Base-by-base conservation (phyloP, 352 stramenopile species). In the Blastocystis sp. region DNA sequence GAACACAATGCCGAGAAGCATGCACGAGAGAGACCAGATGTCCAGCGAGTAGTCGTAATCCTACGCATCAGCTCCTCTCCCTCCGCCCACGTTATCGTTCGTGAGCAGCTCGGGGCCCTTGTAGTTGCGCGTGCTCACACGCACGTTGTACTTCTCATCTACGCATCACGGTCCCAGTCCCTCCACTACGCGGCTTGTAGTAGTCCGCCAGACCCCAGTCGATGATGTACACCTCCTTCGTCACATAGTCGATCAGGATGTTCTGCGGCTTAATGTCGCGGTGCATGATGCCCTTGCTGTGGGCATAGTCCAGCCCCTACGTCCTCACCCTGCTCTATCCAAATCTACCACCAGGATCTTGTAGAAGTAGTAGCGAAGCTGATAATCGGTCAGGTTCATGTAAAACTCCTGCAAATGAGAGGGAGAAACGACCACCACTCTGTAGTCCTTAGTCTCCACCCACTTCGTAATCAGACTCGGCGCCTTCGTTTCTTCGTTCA, bases 181-280 rank as follows among this genome's bases (percentile, higher is more conserved):
- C 17, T 17, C 10, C 2, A 9, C 57, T 38, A 82, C 91, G 91
- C 9, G 94, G 96, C 90, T 98, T 96, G 91, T 99, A 99, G 90
- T 99, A 99, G 92, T 99, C 97, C 3, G 97, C 97, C 60, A 99
- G 93, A 61, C 97, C 97, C 97, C 97, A 99, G 92, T 99, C 97
- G 90, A 99, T 99, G 19, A 99, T 91, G 28, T 96, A 93, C 34
- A 99, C 92, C 91, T 98, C 94, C 42, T 96, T 93, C 90, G 98
- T 97, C 78, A 98, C 95, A 89, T 99, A 96, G 91, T 99, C 97
- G 90, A 99, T 99, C 95, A 99, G 98, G 57, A 98, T 95, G 90
- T 99, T 99, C 92, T 99, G 96, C n/a, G 97, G 97, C 92, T 99
- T 99, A 34, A 99, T 96, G 91, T 99, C 97, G 74, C 97, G 94